Evolutionary conservation across 805 yeast species (phyloP).

Genomic region (Candida ficus): DNA sequence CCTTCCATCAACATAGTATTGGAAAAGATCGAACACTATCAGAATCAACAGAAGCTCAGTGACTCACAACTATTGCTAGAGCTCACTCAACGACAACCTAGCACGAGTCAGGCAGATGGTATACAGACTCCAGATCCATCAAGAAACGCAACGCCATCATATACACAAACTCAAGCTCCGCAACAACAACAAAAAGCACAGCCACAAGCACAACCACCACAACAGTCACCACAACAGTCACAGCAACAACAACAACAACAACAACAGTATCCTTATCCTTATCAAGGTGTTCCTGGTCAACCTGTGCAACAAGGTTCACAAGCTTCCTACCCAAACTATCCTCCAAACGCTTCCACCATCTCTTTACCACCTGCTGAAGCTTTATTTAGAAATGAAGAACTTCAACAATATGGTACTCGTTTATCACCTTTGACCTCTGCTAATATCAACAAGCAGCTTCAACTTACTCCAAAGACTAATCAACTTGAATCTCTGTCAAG

Average conservation of each 20-base stretch:
- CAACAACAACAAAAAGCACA: background rate
- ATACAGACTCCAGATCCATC: slow-evolving; percentile 2
- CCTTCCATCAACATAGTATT: slow-evolving; percentile 25
- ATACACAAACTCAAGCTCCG: background rate
- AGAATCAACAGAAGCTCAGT: slow-evolving; percentile 24
- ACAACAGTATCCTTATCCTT: background rate
- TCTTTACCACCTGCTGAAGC: background rate
- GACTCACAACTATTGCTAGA: slow-evolving; percentile 25
- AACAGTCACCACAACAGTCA: background rate
- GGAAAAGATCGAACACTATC: slow-evolving; percentile 23
- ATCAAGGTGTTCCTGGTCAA: no score
- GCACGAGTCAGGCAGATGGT: background rate
- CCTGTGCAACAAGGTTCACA: background rate
- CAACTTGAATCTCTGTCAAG: slow-evolving; percentile 9
- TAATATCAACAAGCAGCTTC: background rate
- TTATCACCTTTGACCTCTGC: background rate
- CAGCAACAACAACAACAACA: slow-evolving; percentile 4
- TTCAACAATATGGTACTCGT: background rate
- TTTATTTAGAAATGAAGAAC: background rate
- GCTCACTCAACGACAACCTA: slow-evolving; percentile 16
- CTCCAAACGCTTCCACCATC: background rate
- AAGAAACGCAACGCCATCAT: background rate
- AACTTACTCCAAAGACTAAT: slow-evolving; percentile 4
- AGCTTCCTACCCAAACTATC: no score
- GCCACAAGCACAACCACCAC: no score